Evolutionary conservation across 768 basidiomycete species (phyloP), one percentile per base, ranked within the genome.

Genomic region (Pisolithus tinctorius): DNA sequence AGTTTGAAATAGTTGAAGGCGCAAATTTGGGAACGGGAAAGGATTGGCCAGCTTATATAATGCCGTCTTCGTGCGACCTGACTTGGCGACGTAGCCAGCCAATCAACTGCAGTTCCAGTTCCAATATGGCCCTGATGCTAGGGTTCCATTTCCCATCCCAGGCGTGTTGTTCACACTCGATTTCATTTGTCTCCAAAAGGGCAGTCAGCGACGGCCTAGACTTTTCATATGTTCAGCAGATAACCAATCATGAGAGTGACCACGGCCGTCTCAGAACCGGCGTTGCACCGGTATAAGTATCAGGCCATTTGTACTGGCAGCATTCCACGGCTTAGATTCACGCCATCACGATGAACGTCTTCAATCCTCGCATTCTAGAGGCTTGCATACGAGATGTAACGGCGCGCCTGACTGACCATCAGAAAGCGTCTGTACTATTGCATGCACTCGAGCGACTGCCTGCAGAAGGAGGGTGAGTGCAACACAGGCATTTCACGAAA

Each of bases 371-470:
- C 61, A 87, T 87, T 54, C 72, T 88, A 37, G 85, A 88, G 59
- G 86, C 86, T 17, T 81, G 82, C 70, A 82, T 86, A 59, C 83
- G 82, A 43, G 84, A 87, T 59, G 80, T 84, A 20, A 73, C 78
- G 0, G 69, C 71, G 6, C 75, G 74, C 52, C 72, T 88, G 31
- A 72, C 76, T 4, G 78, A 83, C 62, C 77, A 77, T 57, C 78
- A 86, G 62, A 88, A 87, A 64, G 83, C 77, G 17, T 83, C 84
- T 51, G 74, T 87, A 36, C 69, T 91, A 48, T 65, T 92, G 45
- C 82, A 87, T 57, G 90, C 89, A n/a, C 82, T 93, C 76, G 82
- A 84, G 56, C 85, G 84, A 59, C 79, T 95, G 53, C 81, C 84
- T 47, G 73, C 77, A 44, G 83, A 90, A 52, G 34, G 34, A 34